Conservation (phyloP, 2,329 filamentous ascomycete species). For the Aureobasidium sp. region DNA sequence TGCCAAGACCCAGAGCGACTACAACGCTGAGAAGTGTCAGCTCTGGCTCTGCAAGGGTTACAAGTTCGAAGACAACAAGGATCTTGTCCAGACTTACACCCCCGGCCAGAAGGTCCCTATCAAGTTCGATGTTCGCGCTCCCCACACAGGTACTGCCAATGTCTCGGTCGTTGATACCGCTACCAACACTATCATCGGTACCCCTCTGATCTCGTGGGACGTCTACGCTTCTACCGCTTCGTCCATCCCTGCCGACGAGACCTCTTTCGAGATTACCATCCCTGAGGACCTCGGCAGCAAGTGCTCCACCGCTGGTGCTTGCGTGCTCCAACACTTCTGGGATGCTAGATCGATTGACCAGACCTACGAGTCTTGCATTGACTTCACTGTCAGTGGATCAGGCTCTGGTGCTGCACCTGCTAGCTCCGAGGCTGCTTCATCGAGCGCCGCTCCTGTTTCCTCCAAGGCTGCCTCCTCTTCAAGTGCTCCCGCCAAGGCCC, state of each 20-base stretch:
- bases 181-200: conserved; percentile 47
- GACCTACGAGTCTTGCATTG: conserved; percentile 58
- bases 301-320: conserved; percentile 44
- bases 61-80: conserved; percentile 49
- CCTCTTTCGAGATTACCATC: conserved; percentile 48
- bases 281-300: conserved; percentile 41
- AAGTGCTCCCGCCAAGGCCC: background rate
- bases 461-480: conserved; percentile 1
- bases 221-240: conserved; percentile 46
- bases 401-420: conserved; percentile 15
- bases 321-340: conserved; percentile 59
- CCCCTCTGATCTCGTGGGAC: conserved; percentile 48
- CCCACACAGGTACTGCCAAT: conserved; percentile 51
- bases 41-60: conserved; percentile 54
- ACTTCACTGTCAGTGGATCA: conserved; percentile 43
- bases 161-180: conserved; percentile 52
- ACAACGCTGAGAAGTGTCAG: conserved; percentile 42
- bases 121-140: conserved; percentile 43
- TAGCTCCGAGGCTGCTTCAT: conserved; percentile 2
- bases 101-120: conserved; percentile 43
- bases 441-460: conserved; percentile 1
- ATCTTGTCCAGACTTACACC: conserved; percentile 46
- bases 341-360: conserved; percentile 49
- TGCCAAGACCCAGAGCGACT: conserved; percentile 42
- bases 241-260: conserved; percentile 40